phyloP scores from a whole-genome alignment of 2,329 filamentous ascomycete species.

The Ceratocystis variospora region DNA sequence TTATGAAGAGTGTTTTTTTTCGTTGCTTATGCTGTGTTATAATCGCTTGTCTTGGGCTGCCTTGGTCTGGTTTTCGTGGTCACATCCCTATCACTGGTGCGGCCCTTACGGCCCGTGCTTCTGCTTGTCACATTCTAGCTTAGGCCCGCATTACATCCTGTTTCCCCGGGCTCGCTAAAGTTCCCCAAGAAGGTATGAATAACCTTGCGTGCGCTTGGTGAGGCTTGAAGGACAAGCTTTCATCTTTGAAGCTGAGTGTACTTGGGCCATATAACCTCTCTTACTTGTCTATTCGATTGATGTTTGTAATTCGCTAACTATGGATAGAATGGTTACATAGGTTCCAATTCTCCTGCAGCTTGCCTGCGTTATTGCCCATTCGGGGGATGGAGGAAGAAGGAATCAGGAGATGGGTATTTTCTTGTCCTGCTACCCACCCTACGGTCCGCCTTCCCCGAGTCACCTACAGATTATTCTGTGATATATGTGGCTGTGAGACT shows the following conservation, averaged over 20 bases:
- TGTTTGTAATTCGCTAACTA: neutral
- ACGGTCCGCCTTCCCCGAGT: neutral
- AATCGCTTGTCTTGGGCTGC: neutral
- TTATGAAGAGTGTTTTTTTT: too few relatives aligned
- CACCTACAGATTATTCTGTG: neutral
- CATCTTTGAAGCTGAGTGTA: neutral
- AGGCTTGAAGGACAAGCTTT: neutral
- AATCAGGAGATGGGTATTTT: neutral
- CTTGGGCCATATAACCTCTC: neutral
- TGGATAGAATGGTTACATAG: neutral
- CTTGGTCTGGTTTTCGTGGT: neutral
- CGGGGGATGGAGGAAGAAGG: neutral
- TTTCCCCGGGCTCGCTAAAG: conserved; percentile 1
- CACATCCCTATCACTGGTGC: neutral
- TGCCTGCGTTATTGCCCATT: neutral
- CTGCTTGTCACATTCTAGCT: neutral
- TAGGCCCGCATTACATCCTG: neutral
- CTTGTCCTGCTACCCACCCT: neutral
- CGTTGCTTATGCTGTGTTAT: too few relatives aligned
- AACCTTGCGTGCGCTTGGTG: neutral
- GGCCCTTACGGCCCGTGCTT: neutral
- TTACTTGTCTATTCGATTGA: neutral
- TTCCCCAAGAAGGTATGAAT: neutral
- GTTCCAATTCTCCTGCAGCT: neutral
- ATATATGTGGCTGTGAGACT: neutral